Base-by-base conservation (phyloP, 495 filamentous ascomycete species). In the Hyaloscypha hepaticicola region DNA sequence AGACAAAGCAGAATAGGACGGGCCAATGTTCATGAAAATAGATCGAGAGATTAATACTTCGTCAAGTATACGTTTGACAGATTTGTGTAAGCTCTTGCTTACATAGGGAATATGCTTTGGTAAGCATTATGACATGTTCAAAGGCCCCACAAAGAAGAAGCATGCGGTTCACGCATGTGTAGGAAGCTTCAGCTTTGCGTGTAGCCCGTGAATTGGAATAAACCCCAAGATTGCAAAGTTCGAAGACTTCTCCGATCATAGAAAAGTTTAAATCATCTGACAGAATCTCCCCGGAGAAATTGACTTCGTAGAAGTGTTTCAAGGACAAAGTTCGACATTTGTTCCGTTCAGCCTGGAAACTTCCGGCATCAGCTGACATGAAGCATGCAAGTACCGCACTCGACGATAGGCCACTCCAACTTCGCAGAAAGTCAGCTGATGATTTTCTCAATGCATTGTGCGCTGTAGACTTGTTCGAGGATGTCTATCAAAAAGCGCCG, bases 301-400 rank as follows among this genome's bases (percentile, higher is more conserved):
- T 53, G 50, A 53, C n/a, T 53, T 24, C 3, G 50, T 27, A 53
- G 50, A 53, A 25, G 25, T 53, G 50, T 53, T 53, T 53, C 50
- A 53, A 53, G 25, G 24, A 53, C 25, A 53, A 53, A 27, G 21
- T 16, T 27, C 22, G 50, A 27, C 3, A 21, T 53, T 45, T 11
- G 25, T 53, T 53, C 16, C 50, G 25, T 53, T 27, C 50, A 53
- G 50, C 50, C 50, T 53, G 50, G 50, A 53, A 16, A 45, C 38
- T 45, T 45, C 38, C 16, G 38, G 38, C 38, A 45, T 45, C 38
- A 45, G 38, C 14, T 45, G 38, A 45, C 38, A 45, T 16, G 38
- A 19, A 19, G 19, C 19, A 33, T 45, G 38, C 3, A 45, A 45
- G 38, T 45, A 45, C 38, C 6, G 38, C 38, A 16, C 5, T 8